Evolutionary conservation across 345 rosid species (phyloP).

Genomic region (Reutealis trisperma): DNA sequence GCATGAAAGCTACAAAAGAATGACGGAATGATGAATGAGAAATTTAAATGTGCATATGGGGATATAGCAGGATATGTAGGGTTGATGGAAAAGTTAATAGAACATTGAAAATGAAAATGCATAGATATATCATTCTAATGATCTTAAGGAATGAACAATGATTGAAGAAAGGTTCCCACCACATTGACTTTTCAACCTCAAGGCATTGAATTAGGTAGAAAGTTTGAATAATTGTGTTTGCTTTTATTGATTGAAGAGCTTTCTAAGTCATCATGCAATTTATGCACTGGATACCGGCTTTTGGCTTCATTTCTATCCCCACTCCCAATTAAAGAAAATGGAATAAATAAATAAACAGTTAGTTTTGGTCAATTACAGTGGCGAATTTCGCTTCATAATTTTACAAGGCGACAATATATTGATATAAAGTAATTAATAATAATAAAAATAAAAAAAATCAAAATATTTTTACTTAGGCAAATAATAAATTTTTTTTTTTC

Average conservation of each 20-base stretch:
- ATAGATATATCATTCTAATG: background rate
- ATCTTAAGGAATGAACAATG: conserved; percentile 34
- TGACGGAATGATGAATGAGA: conserved; percentile 4
- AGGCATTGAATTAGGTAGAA: conserved; percentile 45
- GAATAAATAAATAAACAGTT: no score
- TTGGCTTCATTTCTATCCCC: background rate
- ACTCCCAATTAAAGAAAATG: background rate
- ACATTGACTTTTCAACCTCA: conserved; percentile 36
- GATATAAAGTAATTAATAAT: no score
- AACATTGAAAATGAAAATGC: background rate
- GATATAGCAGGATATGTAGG: no score
- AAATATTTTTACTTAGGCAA: no score
- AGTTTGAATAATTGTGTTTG: conserved; percentile 39
- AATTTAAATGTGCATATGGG: background rate
- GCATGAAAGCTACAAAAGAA: conserved; percentile 2
- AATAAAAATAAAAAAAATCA: no score
- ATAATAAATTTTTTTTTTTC: no score
- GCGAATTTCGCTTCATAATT: no score
- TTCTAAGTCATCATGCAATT: background rate
- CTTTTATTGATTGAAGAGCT: conserved; percentile 21
- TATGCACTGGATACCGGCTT: background rate
- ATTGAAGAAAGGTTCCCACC: conserved; percentile 41
- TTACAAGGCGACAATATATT: no score
- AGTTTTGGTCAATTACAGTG: no score
- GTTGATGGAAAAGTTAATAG: no score